These are phyloP conservation scores for Peronospora farinosa DNA, from an alignment of 352 stramenopile genomes.

Conservation along the genomic window DNA sequence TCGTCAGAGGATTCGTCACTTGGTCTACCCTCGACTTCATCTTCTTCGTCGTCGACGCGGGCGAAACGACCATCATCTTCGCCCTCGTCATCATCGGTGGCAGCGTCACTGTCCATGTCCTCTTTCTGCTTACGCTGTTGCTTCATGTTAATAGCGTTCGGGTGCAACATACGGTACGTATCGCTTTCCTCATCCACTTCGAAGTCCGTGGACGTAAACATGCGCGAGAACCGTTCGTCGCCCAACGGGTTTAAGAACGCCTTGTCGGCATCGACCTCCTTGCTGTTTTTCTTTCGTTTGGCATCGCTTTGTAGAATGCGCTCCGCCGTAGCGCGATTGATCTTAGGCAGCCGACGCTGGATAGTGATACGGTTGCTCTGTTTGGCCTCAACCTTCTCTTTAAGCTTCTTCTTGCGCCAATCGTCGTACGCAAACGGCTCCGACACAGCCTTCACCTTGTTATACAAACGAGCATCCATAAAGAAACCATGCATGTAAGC, in stretches of 20 bases:
- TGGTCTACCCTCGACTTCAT: slow-evolving; percentile 46
- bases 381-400: slow-evolving; percentile 90
- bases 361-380: slow-evolving; percentile 87
- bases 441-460: slow-evolving; percentile 92
- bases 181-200: slow-evolving; percentile 95
- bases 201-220: slow-evolving; percentile 98
- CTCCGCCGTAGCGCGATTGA: slow-evolving; percentile 87
- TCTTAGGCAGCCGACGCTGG: slow-evolving; percentile 78
- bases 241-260: slow-evolving; percentile 77
- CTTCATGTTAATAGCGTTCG: slow-evolving; percentile 77
- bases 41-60: slow-evolving; percentile 53
- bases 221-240: slow-evolving; percentile 95
- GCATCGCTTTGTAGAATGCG: slow-evolving; percentile 65
- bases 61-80: slow-evolving; percentile 65
- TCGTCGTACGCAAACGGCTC: slow-evolving; percentile 98
- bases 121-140: slow-evolving; percentile 72
- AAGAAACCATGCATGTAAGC: slow-evolving; percentile 99
- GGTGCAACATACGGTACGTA: slow-evolving; percentile 94
- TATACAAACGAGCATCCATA: slow-evolving; percentile 97
- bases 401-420: slow-evolving; percentile 94
- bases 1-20: slow-evolving; percentile 66
- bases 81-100: slow-evolving; percentile 53
- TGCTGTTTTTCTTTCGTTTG: slow-evolving; percentile 60
- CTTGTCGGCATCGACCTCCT: slow-evolving; percentile 21
- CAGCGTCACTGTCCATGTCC: slow-evolving; percentile 90